phyloP scores from a whole-genome alignment of 1,284 basidiomycete genomes.

The Ustilago cynodontis region DNA sequence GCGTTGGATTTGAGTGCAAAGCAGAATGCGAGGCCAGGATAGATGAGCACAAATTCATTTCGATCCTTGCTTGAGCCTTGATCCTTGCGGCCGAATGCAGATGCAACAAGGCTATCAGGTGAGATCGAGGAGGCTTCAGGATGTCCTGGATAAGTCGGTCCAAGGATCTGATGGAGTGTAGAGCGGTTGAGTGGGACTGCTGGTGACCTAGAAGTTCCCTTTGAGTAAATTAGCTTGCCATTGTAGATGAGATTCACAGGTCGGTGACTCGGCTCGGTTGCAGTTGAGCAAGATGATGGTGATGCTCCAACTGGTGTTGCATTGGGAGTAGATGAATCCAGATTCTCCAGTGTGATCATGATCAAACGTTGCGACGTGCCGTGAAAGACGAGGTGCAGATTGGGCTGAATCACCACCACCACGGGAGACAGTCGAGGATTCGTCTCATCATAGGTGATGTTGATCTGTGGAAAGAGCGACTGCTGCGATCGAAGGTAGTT shows the following conservation, averaged over 20 bases:
- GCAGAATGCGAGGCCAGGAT: slow-evolving; percentile 51
- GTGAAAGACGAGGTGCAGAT: slow-evolving; percentile 47
- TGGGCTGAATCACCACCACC: slow-evolving; percentile 41
- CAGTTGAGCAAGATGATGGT: not conserved
- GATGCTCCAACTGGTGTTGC: not conserved
- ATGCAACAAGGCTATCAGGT: slow-evolving; percentile 10
- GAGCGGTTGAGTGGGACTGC: slow-evolving; percentile 42
- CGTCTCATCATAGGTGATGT: slow-evolving; percentile 40
- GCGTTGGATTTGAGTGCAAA: slow-evolving; percentile 25
- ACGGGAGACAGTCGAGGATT: slow-evolving; percentile 40
- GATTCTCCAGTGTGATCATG: slow-evolving; percentile 51
- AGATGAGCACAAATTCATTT: slow-evolving; percentile 43
- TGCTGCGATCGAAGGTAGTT: slow-evolving; percentile 54
- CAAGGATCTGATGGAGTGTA: slow-evolving; percentile 49
- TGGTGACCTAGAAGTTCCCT: slow-evolving; percentile 11
- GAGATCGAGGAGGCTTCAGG: slow-evolving; percentile 16
- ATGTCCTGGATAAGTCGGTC: slow-evolving; percentile 50
- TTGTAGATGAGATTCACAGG: slow-evolving; percentile 48
- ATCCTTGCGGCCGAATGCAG: slow-evolving; percentile 4
- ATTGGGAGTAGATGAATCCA: slow-evolving; percentile 5
- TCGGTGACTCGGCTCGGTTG: slow-evolving; percentile 31
- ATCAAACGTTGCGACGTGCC: slow-evolving; percentile 39
- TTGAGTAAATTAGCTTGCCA: slow-evolving; percentile 40
- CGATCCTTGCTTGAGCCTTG: not conserved
- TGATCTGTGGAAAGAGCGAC: slow-evolving; percentile 49